These are phyloP conservation scores for Helotiales sp. DNA, from an alignment of 2,329 filamentous ascomycete species.

Conservation along the genomic window DNA sequence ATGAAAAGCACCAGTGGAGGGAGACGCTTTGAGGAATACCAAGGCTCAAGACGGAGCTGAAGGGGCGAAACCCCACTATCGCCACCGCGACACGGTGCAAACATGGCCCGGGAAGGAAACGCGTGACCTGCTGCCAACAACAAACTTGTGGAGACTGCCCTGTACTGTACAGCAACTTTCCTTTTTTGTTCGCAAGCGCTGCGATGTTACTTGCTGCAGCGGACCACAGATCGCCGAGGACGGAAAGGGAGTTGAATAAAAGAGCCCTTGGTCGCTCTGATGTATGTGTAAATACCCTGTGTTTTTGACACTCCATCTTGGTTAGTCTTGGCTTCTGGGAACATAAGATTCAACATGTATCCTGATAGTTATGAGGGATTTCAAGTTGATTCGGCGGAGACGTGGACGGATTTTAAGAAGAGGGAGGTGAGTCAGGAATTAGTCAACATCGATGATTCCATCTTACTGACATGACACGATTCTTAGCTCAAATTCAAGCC, in stretches of 20 bases:
- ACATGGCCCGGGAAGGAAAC: neutral
- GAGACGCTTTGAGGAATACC: neutral
- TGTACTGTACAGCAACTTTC: neutral
- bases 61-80: neutral
- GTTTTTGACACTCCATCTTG: too few species aligned
- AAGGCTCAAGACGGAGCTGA: neutral
- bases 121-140: neutral
- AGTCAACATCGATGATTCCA: neutral
- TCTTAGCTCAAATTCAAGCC: constrained; percentile 76
- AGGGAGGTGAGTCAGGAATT: neutral
- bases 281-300: neutral
- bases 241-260: neutral
- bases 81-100: neutral
- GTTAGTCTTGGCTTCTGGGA: too few species aligned
- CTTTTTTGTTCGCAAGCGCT: neutral
- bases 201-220: neutral
- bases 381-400: constrained; percentile 45
- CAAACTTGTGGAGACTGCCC: neutral
- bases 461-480: constrained; percentile 24
- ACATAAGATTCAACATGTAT: too few species aligned
- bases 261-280: neutral
- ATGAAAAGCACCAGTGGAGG: neutral
- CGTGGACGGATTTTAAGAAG: constrained; percentile 32
- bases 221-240: neutral
- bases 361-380: constrained; percentile 62